These are phyloP conservation scores for Podaxis sp. DNA, from an alignment of 768 basidiomycete genomes.

Conservation along the genomic window DNA sequence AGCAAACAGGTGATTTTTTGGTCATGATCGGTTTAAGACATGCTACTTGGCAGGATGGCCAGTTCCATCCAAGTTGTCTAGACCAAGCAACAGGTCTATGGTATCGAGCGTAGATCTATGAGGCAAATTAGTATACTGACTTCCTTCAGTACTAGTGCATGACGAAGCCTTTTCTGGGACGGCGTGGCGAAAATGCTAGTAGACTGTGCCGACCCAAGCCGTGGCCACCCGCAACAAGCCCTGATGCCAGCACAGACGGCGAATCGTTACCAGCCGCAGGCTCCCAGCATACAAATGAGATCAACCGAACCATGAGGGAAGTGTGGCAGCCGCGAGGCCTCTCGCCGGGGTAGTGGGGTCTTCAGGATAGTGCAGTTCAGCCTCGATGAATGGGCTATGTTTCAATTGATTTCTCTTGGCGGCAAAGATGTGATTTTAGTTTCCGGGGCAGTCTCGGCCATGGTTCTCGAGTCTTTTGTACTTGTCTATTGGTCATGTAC, in stretches of 20 bases:
- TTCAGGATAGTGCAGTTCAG: neutral
- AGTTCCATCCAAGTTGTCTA: neutral
- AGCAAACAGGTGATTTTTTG: neutral
- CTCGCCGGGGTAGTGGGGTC: neutral
- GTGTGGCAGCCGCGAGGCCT: neutral
- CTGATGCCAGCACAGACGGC: neutral
- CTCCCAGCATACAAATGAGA: neutral
- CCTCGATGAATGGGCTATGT: neutral
- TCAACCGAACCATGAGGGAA: neutral
- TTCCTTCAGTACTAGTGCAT: neutral
- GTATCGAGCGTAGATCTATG: neutral
- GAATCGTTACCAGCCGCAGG: neutral
- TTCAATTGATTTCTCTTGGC: neutral
- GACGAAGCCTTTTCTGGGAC: neutral
- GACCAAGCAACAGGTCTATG: neutral
- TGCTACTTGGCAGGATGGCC: neutral
- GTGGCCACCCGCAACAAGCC: neutral
- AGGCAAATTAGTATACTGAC: neutral
- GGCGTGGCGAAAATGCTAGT: neutral
- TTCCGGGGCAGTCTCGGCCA: neutral
- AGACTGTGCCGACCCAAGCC: neutral
- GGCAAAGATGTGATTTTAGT: neutral
- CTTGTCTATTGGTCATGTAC: too few species aligned
- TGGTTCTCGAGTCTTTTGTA: neutral
- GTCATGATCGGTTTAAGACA: neutral